Evolutionary conservation across 192 early-diverging fungal genomes (phyloP).

Genomic region (Paraglomus occultum): DNA sequence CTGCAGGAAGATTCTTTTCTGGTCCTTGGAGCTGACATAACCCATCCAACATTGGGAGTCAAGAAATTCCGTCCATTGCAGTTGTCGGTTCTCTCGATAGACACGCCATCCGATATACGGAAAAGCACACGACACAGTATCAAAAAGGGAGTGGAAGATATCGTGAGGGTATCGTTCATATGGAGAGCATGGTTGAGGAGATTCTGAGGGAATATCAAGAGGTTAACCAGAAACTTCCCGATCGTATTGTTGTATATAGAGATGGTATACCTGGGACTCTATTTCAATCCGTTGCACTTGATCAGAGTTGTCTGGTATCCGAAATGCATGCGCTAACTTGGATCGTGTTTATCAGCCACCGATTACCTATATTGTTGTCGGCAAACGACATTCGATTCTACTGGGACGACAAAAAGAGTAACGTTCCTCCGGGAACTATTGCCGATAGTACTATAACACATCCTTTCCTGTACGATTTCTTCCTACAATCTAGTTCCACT

Average conservation of each 20-base stretch:
- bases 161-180: slow-evolving; percentile 53
- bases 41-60: slow-evolving; percentile 63
- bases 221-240: slow-evolving; percentile 60
- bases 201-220: slow-evolving; percentile 66
- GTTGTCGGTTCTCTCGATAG: slow-evolving; percentile 68
- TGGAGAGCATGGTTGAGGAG: slow-evolving; percentile 64
- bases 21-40: slow-evolving; percentile 78
- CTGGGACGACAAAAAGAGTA: slow-evolving; percentile 61
- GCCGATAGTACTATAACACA: slow-evolving; percentile 65
- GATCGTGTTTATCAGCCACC: slow-evolving; percentile 67
- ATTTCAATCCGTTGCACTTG: slow-evolving; percentile 58
- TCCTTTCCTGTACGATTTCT: slow-evolving; percentile 71
- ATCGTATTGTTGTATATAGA: slow-evolving; percentile 69
- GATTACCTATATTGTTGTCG: slow-evolving; percentile 76
- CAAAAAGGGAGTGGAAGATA: too few relatives aligned
- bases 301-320: slow-evolving; percentile 68
- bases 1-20: slow-evolving; percentile 64
- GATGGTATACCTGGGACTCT: slow-evolving; percentile 73
- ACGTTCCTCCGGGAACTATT: slow-evolving; percentile 76
- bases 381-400: slow-evolving; percentile 84
- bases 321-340: slow-evolving; percentile 55
- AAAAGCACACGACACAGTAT: slow-evolving; percentile 17
- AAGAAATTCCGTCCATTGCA: too few relatives aligned
- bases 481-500: slow-evolving; percentile 77
- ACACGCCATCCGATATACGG: slow-evolving; percentile 63